These are phyloP conservation scores for Jacaranda copaia DNA, from an alignment of 257 asterid species.

Conservation along the genomic window DNA sequence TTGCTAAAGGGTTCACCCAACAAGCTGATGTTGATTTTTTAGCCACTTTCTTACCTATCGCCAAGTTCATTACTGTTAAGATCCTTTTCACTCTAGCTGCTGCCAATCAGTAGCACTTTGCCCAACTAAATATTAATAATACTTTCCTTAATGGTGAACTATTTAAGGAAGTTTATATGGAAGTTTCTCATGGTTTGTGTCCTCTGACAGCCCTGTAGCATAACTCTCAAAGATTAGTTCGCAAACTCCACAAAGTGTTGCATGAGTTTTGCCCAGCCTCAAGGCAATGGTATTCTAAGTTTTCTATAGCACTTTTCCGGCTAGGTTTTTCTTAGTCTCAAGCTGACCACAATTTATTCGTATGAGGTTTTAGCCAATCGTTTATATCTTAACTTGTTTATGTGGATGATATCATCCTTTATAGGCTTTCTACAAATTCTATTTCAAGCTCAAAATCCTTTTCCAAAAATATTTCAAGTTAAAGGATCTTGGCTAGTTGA, in stretches of 20 bases:
- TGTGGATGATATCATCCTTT: neutral
- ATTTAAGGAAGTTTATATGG: neutral
- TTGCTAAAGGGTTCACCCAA: neutral
- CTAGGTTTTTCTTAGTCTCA: neutral
- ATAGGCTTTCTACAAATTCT: neutral
- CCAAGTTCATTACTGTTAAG: neutral
- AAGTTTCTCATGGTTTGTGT: neutral
- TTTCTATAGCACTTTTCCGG: no score
- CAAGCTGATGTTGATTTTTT: neutral
- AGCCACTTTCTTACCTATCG: neutral
- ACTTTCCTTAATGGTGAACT: neutral
- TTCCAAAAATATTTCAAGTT: neutral
- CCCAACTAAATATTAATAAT: neutral
- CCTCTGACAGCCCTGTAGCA: no score
- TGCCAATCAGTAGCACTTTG: neutral
- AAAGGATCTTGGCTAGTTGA: neutral
- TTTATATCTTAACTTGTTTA: neutral
- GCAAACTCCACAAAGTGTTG: neutral
- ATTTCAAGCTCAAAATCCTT: no score
- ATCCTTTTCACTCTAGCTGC: neutral
- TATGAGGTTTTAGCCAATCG: neutral
- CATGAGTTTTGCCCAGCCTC: neutral
- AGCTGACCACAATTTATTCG: neutral
- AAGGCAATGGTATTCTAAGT: neutral
- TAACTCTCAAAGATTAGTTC: neutral